Percentiles rank a stretch among this genome's conserved stretches.
phyloP scores from a whole-genome alignment of 2,329 filamentous ascomycete species.

The Fusarium haematococcum region DNA sequence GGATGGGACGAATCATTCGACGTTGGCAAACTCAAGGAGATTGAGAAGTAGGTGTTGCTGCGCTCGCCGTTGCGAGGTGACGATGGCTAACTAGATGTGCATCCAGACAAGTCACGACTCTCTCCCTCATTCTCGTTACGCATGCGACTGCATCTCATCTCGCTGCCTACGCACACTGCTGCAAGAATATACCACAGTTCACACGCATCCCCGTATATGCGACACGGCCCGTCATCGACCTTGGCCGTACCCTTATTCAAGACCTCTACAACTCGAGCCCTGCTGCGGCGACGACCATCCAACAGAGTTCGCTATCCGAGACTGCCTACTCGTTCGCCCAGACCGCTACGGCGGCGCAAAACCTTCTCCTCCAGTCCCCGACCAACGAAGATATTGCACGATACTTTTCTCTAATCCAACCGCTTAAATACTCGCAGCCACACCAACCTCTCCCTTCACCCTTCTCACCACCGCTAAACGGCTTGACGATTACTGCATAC shows the following conservation, averaged over 20 bases:
- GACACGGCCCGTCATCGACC: slow-evolving; percentile 90
- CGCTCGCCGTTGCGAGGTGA: not conserved
- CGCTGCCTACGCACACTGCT: slow-evolving; percentile 94
- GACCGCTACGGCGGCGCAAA: slow-evolving; percentile 60
- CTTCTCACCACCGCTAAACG: slow-evolving; percentile 89
- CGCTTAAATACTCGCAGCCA: slow-evolving; percentile 96
- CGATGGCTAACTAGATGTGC: slow-evolving; percentile 34
- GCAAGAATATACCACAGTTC: slow-evolving; percentile 94
- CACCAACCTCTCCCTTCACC: slow-evolving; percentile 89
- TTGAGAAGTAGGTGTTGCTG: slow-evolving; percentile 79
- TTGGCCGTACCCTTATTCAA: slow-evolving; percentile 90
- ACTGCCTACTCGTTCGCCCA: slow-evolving; percentile 66
- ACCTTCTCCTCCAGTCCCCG: slow-evolving; percentile 76
- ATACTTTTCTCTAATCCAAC: slow-evolving; percentile 91
- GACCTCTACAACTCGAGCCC: slow-evolving; percentile 93
- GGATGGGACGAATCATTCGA: slow-evolving; percentile 97
- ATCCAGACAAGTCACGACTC: slow-evolving; percentile 83
- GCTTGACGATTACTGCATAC: slow-evolving; percentile 94
- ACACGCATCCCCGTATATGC: slow-evolving; percentile 94
- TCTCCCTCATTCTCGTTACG: slow-evolving; percentile 93
- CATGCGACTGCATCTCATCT: slow-evolving; percentile 93
- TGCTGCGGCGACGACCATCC: slow-evolving; percentile 86
- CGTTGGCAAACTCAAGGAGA: slow-evolving; percentile 81
- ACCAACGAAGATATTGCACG: slow-evolving; percentile 88
- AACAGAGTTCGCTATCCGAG: slow-evolving; percentile 77